Conservation (phyloP, 441 rosid species). For the Capsella rubella region DNA sequence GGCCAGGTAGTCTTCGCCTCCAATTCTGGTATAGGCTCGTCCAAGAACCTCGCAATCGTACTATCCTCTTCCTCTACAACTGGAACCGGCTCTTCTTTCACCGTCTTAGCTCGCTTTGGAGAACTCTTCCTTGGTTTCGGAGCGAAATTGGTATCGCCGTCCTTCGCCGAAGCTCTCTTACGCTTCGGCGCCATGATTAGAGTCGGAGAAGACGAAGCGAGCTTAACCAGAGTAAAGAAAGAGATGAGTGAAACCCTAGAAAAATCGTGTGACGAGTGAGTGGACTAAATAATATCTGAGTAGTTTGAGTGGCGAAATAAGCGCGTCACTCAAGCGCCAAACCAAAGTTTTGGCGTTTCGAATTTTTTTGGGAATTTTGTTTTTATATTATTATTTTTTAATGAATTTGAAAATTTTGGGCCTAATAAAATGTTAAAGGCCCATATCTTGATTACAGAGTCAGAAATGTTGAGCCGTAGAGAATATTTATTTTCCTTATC, state of each 20-base stretch:
- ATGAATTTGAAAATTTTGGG: not conserved
- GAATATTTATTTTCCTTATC: not conserved
- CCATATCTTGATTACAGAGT: not conserved
- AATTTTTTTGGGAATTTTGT: not conserved
- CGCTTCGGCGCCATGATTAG: slow-evolving; percentile 30
- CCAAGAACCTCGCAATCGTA: slow-evolving; percentile 46
- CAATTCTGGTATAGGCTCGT: slow-evolving; percentile 45
- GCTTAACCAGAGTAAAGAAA: not conserved
- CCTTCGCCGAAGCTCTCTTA: not conserved
- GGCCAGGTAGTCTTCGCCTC: slow-evolving; percentile 69
- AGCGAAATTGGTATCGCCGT: not conserved
- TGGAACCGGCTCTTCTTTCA: not conserved
- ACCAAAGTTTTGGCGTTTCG: not conserved
- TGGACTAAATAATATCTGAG: not conserved
- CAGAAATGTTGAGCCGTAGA: not conserved
- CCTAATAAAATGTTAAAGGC: not conserved
- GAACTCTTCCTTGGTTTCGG: not conserved
- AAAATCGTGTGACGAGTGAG: not conserved
- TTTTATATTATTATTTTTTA: not conserved
- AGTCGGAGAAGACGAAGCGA: slow-evolving; percentile 2
- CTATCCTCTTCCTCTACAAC: not conserved
- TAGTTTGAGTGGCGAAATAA: not conserved
- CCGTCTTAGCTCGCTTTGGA: not conserved
- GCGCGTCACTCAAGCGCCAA: not conserved
- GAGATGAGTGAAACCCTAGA: not conserved